These are phyloP conservation scores for Perkinsus olseni DNA, from an alignment of 169 alveolate species.

Conservation along the genomic window DNA sequence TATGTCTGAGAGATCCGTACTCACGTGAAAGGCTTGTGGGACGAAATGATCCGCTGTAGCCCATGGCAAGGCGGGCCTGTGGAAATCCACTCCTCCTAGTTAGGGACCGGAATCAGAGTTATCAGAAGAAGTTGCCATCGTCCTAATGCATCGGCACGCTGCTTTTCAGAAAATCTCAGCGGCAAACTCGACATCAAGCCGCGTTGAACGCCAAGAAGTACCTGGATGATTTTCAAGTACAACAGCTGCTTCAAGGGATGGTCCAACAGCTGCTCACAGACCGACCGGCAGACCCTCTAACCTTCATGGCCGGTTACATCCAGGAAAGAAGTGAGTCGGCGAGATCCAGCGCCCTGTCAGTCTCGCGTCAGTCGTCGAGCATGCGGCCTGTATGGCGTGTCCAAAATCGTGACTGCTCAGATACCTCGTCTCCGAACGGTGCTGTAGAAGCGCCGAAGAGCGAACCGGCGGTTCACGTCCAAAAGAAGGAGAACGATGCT, in stretches of 20 bases:
- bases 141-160: no score
- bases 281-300: background rate
- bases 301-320: background rate
- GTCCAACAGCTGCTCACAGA: slow-evolving; percentile 10
- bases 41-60: no score
- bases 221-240: background rate
- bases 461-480: background rate
- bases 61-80: no score
- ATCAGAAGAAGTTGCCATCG: no score
- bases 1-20: no score
- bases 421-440: background rate
- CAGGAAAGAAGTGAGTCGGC: background rate
- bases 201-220: slow-evolving; percentile 5
- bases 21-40: no score
- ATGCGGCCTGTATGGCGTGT: background rate
- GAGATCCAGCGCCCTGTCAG: background rate
- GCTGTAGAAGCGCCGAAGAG: background rate
- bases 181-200: slow-evolving; percentile 9
- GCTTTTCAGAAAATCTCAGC: background rate
- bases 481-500: background rate
- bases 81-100: no score
- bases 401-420: background rate
- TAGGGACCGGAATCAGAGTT: no score
- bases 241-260: background rate
- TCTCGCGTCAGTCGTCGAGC: no score